Evolutionary conservation across 331 rosid species (phyloP), one percentile per base, ranked within the genome.

Genomic region (Cucumis variabilis): DNA sequence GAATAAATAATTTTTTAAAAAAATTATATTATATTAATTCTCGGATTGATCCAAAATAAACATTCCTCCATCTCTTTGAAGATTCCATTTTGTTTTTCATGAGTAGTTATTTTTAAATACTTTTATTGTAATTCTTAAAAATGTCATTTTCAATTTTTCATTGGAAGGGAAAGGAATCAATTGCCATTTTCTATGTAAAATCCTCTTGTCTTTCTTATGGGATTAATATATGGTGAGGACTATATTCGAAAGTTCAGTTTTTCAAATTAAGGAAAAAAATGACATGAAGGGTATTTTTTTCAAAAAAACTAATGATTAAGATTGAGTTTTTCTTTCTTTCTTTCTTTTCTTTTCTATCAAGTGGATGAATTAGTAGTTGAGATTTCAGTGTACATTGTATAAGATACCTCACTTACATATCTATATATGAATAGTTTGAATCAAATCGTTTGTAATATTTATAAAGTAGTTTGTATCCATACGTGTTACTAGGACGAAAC

Each of bases 171-270:
- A 23, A 41, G 13, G 33, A 62, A 82, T 63, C 86, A 13, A 13
- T 82, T 82, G 55, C 11, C 50, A 81, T 10, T 58, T 58, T 81
- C 85, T 4, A 55, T 20, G 85, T 19, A 58, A 81, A 81, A 81
- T 0, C 44, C 14, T 62, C 19, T 37, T 82, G 58, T 81, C 30
- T 81, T 81, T 81, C 27, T 51, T 10, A 9, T 79, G 9, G 84
- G 62, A 46, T n/a, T 30, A 21, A 63, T 21, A 46, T 46, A 23
- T 23, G 30, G 4, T 24, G 66, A 50, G 63, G 25, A 9, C 23
- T 58, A 58, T 8, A 1, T 58, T 8, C 68, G 21, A 63, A 53
- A 53, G 2, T 53, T 65, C 28, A 7, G 14, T 65, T 65, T 65
- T 65, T 65, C 24, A 23, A 65, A 65, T 23, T 62, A 6, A 20